phyloP scores from a whole-genome alignment of 106 monocot genomes.

The Acorus calamus region DNA sequence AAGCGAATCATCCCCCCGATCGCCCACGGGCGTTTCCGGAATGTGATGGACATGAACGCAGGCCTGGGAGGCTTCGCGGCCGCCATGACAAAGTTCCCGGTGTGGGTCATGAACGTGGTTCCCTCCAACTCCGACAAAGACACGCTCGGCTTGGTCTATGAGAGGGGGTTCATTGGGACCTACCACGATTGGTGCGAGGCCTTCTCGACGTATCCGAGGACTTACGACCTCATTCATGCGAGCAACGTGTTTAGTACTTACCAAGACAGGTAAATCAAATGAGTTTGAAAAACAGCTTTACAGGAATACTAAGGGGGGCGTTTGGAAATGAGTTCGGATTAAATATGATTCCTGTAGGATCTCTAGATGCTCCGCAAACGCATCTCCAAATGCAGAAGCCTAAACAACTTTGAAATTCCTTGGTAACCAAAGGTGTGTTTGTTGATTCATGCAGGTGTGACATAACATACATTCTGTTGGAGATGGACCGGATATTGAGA shows the following conservation, averaged over 20 bases:
- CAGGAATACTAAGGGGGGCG: too few relatives aligned
- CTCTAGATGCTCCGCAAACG: too few relatives aligned
- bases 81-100: constrained; percentile 21
- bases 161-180: constrained; percentile 39
- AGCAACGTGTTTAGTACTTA: constrained; percentile 26
- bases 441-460: constrained; percentile 34
- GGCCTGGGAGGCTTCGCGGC: constrained; percentile 26
- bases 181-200: constrained; percentile 52
- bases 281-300: neutral
- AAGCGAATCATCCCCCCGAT: constrained; percentile 15
- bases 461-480: constrained; percentile 5
- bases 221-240: constrained; percentile 40
- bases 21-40: constrained; percentile 6
- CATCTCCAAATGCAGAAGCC: too few relatives aligned
- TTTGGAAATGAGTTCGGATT: too few relatives aligned
- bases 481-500: constrained; percentile 58
- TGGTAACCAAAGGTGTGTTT: too few relatives aligned
- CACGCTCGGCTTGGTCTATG: constrained; percentile 32
- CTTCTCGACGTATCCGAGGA: constrained; percentile 42
- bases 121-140: constrained; percentile 8
- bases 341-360: too few relatives aligned
- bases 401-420: too few relatives aligned
- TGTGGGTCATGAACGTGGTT: constrained; percentile 46
- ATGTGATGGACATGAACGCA: too few relatives aligned
- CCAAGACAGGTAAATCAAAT: constrained; percentile 31